Conservation (phyloP, 208 protist species). For the Leishmania martiniquensis region DNA sequence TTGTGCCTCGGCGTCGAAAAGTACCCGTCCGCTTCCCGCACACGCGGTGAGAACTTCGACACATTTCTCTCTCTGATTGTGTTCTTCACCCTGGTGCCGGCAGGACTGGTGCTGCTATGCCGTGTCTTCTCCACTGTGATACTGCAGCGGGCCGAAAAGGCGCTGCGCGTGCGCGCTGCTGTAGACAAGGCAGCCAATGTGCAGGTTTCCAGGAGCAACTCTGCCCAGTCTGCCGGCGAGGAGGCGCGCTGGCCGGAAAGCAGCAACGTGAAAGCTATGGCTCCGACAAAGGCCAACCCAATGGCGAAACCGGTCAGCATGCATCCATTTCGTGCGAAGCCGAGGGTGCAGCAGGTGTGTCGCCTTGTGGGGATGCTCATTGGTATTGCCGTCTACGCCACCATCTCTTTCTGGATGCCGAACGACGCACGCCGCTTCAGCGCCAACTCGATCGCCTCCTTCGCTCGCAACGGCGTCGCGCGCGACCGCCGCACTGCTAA, state of each 20-base stretch:
- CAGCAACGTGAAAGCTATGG: neutral
- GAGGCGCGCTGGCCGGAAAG: neutral
- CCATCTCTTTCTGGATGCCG: constrained; percentile 55
- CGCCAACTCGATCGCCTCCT: constrained; percentile 30
- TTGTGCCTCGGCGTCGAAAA: constrained; percentile 26
- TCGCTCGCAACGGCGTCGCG: constrained; percentile 13
- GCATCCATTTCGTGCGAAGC: neutral
- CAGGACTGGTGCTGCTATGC: constrained; percentile 18
- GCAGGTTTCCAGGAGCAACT: neutral
- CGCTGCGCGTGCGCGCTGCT: neutral
- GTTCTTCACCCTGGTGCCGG: constrained; percentile 16
- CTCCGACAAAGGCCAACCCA: constrained; percentile 6
- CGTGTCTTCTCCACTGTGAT: constrained; percentile 6
- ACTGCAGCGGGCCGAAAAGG: constrained; percentile 7
- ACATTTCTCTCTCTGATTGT: neutral
- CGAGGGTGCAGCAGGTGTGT: constrained; percentile 13
- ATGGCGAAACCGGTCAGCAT: constrained; percentile 18
- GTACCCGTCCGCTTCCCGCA: neutral
- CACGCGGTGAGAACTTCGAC: constrained; percentile 7
- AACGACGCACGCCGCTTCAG: constrained; percentile 45
- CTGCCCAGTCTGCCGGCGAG: neutral
- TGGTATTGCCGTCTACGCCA: constrained; percentile 29
- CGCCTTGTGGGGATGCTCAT: constrained; percentile 21
- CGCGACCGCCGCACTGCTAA: constrained; percentile 4
- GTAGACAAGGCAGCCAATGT: neutral